Evolutionary conservation across 805 yeast genomes (phyloP), one percentile per base, ranked within the genome.

Genomic region (Cyberlindnera subsufficiens): DNA sequence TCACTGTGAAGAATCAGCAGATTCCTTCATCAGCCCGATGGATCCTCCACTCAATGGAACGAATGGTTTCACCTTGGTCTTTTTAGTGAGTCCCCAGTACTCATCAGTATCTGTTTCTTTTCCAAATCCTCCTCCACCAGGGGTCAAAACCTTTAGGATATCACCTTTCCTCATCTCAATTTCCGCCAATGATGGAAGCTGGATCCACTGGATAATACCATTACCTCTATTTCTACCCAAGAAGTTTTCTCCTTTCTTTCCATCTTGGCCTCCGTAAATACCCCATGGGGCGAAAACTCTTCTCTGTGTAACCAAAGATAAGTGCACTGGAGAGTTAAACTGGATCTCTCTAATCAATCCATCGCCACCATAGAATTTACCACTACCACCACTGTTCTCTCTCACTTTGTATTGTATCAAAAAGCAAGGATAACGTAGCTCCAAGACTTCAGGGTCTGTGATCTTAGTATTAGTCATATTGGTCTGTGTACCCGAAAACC

Each of bases 201-300:
- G 63, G 30, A 63, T 61, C 65, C 66, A 63, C 43, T 60, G 55
- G 32, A 58, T 54, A 14, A 53, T 47, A 33, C 63, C 65, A 29
- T 59, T 51, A 6, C 56, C 59, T 45, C 61, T 55, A 36, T 59
- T 64, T 50, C 63, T 60, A 5, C 63, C 66, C 47, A 52, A 60
- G 55, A 53, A 54, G 51, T 68, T 64, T 55, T 60, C 61, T 31
- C 83, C 83, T 41, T 72, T 63, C 22, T 61, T 56, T n/a, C 81
- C 82, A 43, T 66, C 68, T 11, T 55, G 66, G 35, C 82, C 83
- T 1, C 82, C 82, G 39, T 67, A 54, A 36, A 75, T 64, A 19
- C 82, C 82, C 60, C 70, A 75, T 9, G 82, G 82, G 3, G 78
- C 68, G 40, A 67, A 60, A 1, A 75, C 66, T 58, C 83, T 65